Conservation (phyloP, 2,329 filamentous ascomycete genomes). For the Akanthomyces dipterigenus region DNA sequence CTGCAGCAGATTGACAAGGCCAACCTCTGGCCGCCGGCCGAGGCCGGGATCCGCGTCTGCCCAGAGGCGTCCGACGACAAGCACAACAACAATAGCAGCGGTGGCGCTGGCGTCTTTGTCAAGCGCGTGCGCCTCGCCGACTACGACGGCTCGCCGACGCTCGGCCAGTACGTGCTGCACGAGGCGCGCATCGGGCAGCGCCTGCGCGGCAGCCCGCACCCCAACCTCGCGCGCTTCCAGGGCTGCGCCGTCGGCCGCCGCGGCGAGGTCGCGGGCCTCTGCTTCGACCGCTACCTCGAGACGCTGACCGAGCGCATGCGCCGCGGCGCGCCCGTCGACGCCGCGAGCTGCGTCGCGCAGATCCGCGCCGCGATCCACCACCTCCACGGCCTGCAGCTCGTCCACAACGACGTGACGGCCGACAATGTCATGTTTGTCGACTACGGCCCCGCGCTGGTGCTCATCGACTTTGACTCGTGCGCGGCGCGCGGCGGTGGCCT, state of each 20-base stretch:
- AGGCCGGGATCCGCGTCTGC: background rate
- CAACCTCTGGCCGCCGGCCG: background rate
- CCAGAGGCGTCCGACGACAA: background rate
- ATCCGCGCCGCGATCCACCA: background rate
- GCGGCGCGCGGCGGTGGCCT: background rate
- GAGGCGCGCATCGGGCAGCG: background rate
- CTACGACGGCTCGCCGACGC: background rate
- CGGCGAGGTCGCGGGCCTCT: background rate
- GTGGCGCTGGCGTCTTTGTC: background rate
- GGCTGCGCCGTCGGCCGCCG: background rate
- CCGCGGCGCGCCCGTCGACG: background rate
- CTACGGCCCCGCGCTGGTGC: background rate
- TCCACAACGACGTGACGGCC: background rate
- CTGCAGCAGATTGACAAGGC: background rate
- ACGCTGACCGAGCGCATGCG: background rate
- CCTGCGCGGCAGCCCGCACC: background rate
- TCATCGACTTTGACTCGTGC: conserved; percentile 5
- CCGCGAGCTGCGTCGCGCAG: background rate
- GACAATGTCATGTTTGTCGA: background rate
- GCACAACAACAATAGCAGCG: background rate
- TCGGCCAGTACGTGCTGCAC: background rate
- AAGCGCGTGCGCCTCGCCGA: background rate
- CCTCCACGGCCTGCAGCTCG: background rate
- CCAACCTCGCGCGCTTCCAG: background rate
- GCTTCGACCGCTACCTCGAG: background rate